These are phyloP conservation scores for Leccinum boreale DNA, from an alignment of 768 basidiomycete genomes.

Conservation along the genomic window DNA sequence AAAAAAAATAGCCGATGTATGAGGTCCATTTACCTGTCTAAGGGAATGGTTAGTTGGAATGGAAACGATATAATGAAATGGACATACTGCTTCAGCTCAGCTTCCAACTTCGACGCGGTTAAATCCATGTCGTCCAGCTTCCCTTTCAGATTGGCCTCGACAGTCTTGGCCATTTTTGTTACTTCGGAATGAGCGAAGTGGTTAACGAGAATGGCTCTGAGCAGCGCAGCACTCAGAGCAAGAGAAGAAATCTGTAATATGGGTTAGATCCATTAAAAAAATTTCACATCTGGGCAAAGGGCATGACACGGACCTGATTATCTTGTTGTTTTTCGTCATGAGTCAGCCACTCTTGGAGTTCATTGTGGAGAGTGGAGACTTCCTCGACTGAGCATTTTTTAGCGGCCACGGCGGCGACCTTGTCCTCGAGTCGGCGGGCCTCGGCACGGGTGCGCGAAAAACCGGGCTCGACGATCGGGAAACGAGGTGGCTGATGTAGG, in stretches of 20 bases:
- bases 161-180: constrained; percentile 59
- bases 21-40: constrained; percentile 56
- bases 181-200: constrained; percentile 78
- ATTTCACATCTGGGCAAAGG: constrained; percentile 10
- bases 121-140: constrained; percentile 66
- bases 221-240: constrained; percentile 69
- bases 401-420: constrained; percentile 71
- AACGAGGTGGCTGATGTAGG: constrained; percentile 42
- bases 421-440: constrained; percentile 70
- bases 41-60: constrained; percentile 19
- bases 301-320: constrained; percentile 58
- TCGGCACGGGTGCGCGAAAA: constrained; percentile 46
- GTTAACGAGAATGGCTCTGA: constrained; percentile 81
- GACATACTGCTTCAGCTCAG: constrained; percentile 72
- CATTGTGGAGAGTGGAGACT: constrained; percentile 71
- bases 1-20: constrained; percentile 3
- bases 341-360: constrained; percentile 73
- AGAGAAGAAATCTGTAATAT: constrained; percentile 57
- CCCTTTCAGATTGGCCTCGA: constrained; percentile 59
- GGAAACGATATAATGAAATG: constrained; percentile 6
- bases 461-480: constrained; percentile 43
- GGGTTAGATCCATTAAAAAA: constrained; percentile 25
- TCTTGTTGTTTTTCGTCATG: constrained; percentile 53
- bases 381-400: constrained; percentile 90
- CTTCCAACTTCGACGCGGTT: constrained; percentile 56